These are phyloP conservation scores for Puccinia horiana DNA, from an alignment of 1,284 basidiomycete genomes.

Conservation along the genomic window DNA sequence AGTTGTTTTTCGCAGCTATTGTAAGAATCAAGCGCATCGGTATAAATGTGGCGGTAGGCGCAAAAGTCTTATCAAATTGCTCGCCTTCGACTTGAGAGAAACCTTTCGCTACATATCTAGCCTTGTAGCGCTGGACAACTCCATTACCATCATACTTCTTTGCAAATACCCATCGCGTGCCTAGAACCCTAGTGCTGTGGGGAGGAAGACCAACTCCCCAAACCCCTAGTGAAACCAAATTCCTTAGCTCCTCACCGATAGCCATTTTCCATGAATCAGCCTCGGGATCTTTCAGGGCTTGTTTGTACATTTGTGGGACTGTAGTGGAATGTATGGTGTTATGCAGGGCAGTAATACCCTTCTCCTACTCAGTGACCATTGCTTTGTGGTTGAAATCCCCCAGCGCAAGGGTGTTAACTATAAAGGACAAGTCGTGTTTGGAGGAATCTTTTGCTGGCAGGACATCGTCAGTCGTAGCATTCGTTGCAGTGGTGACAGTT, in stretches of 20 bases:
- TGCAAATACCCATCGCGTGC: conserved; percentile 18
- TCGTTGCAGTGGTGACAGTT: no score
- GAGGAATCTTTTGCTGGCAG: no score
- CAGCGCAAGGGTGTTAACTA: not conserved
- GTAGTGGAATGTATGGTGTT: no score
- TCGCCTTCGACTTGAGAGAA: not conserved
- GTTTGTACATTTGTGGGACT: not conserved
- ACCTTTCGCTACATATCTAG: not conserved
- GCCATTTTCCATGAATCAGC: not conserved
- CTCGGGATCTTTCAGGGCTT: no score
- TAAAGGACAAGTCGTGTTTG: not conserved
- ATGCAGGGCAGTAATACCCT: not conserved
- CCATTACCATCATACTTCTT: not conserved
- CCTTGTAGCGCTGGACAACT: not conserved
- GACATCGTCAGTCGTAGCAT: not conserved
- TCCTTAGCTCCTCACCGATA: not conserved
- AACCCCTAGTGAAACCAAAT: not conserved
- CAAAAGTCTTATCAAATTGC: not conserved
- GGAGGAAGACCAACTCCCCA: not conserved
- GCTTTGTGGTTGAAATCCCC: not conserved
- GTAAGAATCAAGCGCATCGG: not conserved
- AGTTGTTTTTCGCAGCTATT: not conserved
- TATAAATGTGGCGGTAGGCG: not conserved
- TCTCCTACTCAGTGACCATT: not conserved
- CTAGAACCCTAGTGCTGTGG: not conserved